Evolutionary conservation across 495 filamentous ascomycete species (phyloP), one percentile per base, ranked within the genome.

Genomic region (Aspergillus sclerotioniger): DNA sequence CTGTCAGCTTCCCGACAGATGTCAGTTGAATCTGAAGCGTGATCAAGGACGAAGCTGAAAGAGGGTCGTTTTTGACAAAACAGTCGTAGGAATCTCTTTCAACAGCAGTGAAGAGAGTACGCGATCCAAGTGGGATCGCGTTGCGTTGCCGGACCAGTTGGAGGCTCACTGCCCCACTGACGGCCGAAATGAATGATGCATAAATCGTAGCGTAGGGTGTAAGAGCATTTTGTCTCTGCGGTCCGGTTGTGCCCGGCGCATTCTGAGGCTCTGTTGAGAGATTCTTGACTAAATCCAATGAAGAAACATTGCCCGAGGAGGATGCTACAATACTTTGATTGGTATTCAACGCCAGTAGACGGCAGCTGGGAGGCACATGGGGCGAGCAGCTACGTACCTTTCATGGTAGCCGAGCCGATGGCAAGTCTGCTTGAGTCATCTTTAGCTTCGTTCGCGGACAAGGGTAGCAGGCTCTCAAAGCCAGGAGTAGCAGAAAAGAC

Each of bases 111-210:
- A 76, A 77, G 0, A 78, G 67, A 31, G 74, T 76, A n/a, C 76
- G 74, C 16, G 74, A 70, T 6, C 76, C 76, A 10, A 79, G 67
- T 0, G 76, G 76, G n/a, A 79, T 67, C 32, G 74, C 76, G 43
- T 63, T 67, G 49, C 68, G 62, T 35, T 59, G 65, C 28, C 71
- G 73, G 53, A 76, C 66, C 31, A 78, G 57, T 50, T 77, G 74
- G 13, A 79, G 62, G 37, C 73, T 71, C 10, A 79, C 62, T 53
- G 72, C 65, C 8, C 72, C 76, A 16, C 73, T 72, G 17, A 79
- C 63, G 2, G 76, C 74, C 8, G 75, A 77, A 19, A 79, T 69
- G 51, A 79, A 76, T 19, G 75, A 71, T 4, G 74, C 65, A 60
- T 79, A 78, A 16, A 79, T 75, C n/a, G 72, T 71, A 20, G 67